A percentile compares a stretch with the other conserved stretches of the same genome.
phyloP scores from a whole-genome alignment of 228 moss, liverwort and hornwort genomes.

The Sphagnum fallax region DNA sequence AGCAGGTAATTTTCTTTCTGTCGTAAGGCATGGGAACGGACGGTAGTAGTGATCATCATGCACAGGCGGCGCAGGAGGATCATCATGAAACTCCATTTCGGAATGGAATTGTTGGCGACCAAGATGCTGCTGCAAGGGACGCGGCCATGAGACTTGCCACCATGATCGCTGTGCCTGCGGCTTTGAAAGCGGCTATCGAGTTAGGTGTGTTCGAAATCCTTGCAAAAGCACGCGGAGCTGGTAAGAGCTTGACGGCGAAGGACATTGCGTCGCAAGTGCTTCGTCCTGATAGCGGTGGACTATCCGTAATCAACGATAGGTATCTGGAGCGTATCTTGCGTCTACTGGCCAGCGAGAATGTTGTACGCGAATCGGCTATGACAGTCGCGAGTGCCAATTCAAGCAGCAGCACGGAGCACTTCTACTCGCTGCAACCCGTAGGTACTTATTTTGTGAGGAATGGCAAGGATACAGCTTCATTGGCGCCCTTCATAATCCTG shows the following conservation, averaged over 20 bases:
- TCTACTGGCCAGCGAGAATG: slow-evolving; percentile 4
- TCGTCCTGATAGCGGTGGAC: slow-evolving; percentile 9
- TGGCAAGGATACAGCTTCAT: slow-evolving; percentile 8
- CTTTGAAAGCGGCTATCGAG: slow-evolving; percentile 11
- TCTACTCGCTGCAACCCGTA: slow-evolving; percentile 20
- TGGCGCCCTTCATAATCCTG: background rate
- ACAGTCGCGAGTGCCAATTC: background rate
- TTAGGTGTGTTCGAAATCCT: slow-evolving; percentile 25
- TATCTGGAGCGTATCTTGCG: slow-evolving; percentile 28
- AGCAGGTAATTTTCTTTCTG: too few species aligned
- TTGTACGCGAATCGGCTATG: slow-evolving; percentile 14
- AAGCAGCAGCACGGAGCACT: background rate
- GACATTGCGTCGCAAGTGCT: slow-evolving; percentile 13
- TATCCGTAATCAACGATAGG: slow-evolving; percentile 5
- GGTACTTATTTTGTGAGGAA: slow-evolving; percentile 14
- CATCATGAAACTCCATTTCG: too few species aligned
- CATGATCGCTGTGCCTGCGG: background rate
- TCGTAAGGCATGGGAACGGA: too few species aligned
- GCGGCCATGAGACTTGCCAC: too few species aligned
- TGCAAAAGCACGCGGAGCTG: slow-evolving; percentile 8
- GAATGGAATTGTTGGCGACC: too few species aligned
- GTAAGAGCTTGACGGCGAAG: slow-evolving; percentile 7
- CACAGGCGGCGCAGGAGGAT: too few species aligned
- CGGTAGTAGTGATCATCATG: too few species aligned
- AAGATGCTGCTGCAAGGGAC: too few species aligned